phyloP scores from a whole-genome alignment of 2,329 filamentous ascomycete genomes.

The Pyricularia pennisetigena region DNA sequence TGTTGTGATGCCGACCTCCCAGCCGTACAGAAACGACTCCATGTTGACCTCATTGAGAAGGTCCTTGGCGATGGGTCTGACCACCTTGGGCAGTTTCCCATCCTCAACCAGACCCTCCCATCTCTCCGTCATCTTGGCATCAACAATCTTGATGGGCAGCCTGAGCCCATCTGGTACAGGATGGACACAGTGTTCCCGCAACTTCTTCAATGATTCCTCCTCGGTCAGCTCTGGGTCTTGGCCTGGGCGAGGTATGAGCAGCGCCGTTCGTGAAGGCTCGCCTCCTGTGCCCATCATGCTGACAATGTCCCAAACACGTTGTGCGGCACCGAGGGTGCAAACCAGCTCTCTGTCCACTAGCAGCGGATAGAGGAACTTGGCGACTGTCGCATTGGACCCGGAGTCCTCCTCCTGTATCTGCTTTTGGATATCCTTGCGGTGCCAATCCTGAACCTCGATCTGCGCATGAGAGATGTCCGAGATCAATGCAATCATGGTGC shows the following conservation, averaged over 20 bases:
- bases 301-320: conserved; percentile 58
- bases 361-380: conserved; percentile 48
- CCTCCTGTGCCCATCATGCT: conserved; percentile 50
- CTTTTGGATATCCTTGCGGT: conserved; percentile 48
- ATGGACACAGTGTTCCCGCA: conserved; percentile 26
- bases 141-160: conserved; percentile 50
- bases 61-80: conserved; percentile 14
- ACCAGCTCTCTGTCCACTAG: conserved; percentile 47
- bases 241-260: conserved; percentile 27
- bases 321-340: conserved; percentile 56
- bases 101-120: conserved; percentile 25
- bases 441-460: conserved; percentile 25
- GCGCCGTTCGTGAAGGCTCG: conserved; percentile 49
- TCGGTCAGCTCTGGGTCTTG: background rate
- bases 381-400: conserved; percentile 46
- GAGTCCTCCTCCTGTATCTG: conserved; percentile 56
- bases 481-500: conserved; percentile 60
- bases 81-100: conserved; percentile 42
- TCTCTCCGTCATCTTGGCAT: conserved; percentile 28
- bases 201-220: conserved; percentile 14
- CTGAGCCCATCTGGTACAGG: conserved; percentile 24
- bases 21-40: conserved; percentile 64
- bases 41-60: conserved; percentile 38
- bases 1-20: conserved; percentile 53
- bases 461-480: conserved; percentile 59